Evolutionary conservation across 2,329 filamentous ascomycete genomes (phyloP).

Genomic region (Colletotrichum sp.): DNA sequence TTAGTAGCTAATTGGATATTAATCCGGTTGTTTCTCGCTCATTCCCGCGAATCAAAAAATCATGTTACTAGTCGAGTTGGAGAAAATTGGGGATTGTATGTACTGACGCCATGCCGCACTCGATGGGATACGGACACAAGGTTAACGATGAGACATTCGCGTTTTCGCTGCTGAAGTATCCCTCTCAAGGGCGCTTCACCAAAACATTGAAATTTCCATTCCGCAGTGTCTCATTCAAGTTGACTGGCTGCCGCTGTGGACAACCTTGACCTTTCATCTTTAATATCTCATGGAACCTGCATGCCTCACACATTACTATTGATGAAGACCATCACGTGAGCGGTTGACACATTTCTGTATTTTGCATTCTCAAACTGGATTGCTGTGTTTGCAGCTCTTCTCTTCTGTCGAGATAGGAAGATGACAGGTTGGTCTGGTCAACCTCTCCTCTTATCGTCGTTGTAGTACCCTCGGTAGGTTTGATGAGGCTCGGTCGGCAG

Average conservation of each 20-base stretch:
- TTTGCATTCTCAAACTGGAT: not conserved
- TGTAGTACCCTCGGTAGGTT: not conserved
- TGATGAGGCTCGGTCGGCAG: not conserved
- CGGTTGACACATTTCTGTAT: not conserved
- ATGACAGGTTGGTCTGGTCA: not conserved
- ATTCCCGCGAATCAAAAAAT: too few relatives aligned
- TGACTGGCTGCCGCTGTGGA: not conserved
- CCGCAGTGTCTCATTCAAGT: not conserved
- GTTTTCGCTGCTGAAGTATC: not conserved
- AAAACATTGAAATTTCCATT: not conserved
- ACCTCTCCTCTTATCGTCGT: not conserved
- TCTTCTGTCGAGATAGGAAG: not conserved
- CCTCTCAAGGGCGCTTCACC: not conserved
- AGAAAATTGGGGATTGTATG: too few relatives aligned
- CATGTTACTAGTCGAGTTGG: too few relatives aligned
- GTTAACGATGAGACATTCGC: not conserved
- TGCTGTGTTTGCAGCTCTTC: not conserved
- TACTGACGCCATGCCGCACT: too few relatives aligned
- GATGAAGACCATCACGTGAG: not conserved
- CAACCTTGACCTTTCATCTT: not conserved
- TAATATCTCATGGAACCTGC: not conserved
- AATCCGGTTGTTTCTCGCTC: too few relatives aligned
- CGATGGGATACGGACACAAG: not conserved
- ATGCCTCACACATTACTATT: not conserved
- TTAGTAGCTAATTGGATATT: too few relatives aligned